phyloP scores from a whole-genome alignment of 2,329 filamentous ascomycete genomes.

The Aspergillus sp. region DNA sequence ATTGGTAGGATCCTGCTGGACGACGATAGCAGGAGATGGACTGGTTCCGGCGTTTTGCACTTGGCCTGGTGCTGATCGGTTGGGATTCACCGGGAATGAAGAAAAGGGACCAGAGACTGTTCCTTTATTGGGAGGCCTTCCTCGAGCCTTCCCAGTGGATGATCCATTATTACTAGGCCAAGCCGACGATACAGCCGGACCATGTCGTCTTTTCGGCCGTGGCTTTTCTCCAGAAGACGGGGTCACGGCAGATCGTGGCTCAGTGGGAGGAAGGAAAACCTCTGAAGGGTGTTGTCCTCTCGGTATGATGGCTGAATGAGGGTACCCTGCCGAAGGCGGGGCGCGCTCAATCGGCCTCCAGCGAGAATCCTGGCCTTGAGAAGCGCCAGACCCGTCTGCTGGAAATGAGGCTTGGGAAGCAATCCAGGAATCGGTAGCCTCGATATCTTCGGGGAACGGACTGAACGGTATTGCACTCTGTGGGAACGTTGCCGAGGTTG shows the following conservation, averaged over 20 bases:
- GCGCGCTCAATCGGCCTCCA: constrained; percentile 54
- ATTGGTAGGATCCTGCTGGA: constrained; percentile 37
- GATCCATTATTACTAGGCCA: constrained; percentile 70
- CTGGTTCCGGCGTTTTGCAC: constrained; percentile 39
- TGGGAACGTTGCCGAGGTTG: constrained; percentile 50
- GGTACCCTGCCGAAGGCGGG: constrained; percentile 68
- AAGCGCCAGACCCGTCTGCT: constrained; percentile 34
- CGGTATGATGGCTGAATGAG: constrained; percentile 75
- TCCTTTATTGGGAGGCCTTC: constrained; percentile 74
- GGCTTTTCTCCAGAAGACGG: constrained; percentile 53
- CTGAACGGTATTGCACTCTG: constrained; percentile 52
- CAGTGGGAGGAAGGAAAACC: constrained; percentile 42
- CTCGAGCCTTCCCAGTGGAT: constrained; percentile 69
- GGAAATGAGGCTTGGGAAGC: constrained; percentile 42
- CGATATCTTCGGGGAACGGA: constrained; percentile 56
- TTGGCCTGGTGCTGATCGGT: constrained; percentile 47
- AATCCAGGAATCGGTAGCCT: constrained; percentile 42
- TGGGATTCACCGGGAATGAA: constrained; percentile 65
- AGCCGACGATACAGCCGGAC: constrained; percentile 84
- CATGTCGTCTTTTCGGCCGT: constrained; percentile 61
- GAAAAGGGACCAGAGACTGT: constrained; percentile 65
- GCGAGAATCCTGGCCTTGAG: constrained; percentile 35
- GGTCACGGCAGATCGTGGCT: constrained; percentile 72
- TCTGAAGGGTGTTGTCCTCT: constrained; percentile 34
- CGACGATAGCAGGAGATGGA: constrained; percentile 42